Base-by-base conservation (phyloP, 345 rosid species). In the Hibiscus trionum region DNA sequence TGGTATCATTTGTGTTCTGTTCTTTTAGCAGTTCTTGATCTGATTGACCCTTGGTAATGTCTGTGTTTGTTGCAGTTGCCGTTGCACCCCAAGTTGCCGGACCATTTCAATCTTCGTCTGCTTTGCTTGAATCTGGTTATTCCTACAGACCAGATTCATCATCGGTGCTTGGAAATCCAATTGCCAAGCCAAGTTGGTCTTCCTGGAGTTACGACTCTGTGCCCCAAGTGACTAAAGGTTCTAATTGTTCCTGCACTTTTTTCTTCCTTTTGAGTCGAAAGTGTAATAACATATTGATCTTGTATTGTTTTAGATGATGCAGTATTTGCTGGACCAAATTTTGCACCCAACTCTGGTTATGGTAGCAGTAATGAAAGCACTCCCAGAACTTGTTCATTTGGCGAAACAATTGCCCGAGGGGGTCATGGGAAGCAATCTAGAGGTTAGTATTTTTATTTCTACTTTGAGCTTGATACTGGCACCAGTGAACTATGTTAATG, bases 361-460 rank as follows among this genome's bases (percentile, higher is more conserved):
- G 79, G 87, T 74, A 82, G 86, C 55, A 81, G 84, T 66, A 83
- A 66, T 67, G 89, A 84, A 56, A 84, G 82, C 82, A 77, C 78
- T 11, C 87, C 78, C n/a, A 84, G 57, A 72, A 70, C 75, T 57
- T 73, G 77, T 83, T 77, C 77, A 24, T 58, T 70, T 63, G 66
- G 80, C 26, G 79, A 83, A 73, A 59, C 64, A 50, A 53, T 74
- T 77, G 86, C 76, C 53, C 75, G 0, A 57, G 74, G 60, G 42
- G 77, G 82, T 75, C 76, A 75, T 9, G 72, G 66, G 12, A 76
- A 81, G 70, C 79, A 77, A 66, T 37, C 52, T 52, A 83, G 87
- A 82, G 88, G 93, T 88, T 50, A 11, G 80, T 65, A 73, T 74
- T 69, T 68, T 50, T 33, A 12, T 49, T 64, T 65, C 42, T 61